These are phyloP conservation scores for Tripterygium wilfordii DNA, from an alignment of 177 flowering plant species.

Conservation along the genomic window DNA sequence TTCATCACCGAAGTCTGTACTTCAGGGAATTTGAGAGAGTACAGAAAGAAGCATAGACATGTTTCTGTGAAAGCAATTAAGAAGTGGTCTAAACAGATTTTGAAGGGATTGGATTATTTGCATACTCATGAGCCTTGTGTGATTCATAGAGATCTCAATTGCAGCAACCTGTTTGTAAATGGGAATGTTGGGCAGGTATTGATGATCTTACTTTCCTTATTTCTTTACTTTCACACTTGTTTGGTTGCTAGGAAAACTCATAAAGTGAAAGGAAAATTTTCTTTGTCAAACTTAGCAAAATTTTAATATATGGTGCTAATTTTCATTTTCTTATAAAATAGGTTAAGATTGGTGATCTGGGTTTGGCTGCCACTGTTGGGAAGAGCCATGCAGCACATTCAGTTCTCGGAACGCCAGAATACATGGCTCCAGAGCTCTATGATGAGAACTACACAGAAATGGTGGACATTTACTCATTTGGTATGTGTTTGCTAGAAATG, in stretches of 20 bases:
- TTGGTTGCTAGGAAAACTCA: not conserved
- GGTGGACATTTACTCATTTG: constrained; percentile 82
- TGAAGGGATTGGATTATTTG: constrained; percentile 61
- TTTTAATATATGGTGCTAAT: no score
- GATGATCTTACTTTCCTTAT: not conserved
- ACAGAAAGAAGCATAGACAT: constrained; percentile 61
- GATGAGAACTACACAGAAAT: constrained; percentile 76
- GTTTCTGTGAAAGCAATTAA: constrained; percentile 67
- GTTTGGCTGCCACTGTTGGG: constrained; percentile 70
- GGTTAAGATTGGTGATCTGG: constrained; percentile 84
- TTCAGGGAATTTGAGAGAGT: constrained; percentile 74
- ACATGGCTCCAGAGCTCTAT: constrained; percentile 86
- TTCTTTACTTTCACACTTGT: not conserved
- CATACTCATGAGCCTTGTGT: constrained; percentile 79
- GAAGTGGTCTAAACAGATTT: constrained; percentile 76
- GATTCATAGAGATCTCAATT: constrained; percentile 76
- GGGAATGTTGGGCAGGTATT: constrained; percentile 76
- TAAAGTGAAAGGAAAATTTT: constrained; percentile 1
- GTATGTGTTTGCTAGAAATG: constrained; percentile 74
- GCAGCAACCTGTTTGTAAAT: constrained; percentile 78
- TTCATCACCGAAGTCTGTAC: constrained; percentile 78
- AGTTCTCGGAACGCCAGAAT: constrained; percentile 73
- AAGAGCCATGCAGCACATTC: constrained; percentile 73
- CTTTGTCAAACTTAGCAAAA: not conserved
- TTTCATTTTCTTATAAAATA: no score